Evolutionary conservation across 306 rosid genomes (phyloP).

Genomic region (Mimosa pudica): DNA sequence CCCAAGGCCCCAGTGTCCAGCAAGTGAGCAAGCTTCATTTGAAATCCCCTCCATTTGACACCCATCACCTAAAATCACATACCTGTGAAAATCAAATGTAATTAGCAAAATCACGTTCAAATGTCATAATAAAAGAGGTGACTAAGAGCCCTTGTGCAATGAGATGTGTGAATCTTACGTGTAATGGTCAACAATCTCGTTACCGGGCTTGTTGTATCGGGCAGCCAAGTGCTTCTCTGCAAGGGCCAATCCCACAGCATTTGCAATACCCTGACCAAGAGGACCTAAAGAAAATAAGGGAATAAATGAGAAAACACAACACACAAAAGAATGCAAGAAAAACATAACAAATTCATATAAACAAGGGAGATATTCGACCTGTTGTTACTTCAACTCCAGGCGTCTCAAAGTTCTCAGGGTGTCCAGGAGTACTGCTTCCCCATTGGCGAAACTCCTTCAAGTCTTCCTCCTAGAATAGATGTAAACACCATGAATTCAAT

Average conservation of each 20-base stretch:
- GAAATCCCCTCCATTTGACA: constrained; percentile 99
- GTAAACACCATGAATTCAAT: constrained; percentile 26
- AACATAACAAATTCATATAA: background rate
- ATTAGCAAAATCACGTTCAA: constrained; percentile 30
- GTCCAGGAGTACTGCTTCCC: constrained; percentile 97
- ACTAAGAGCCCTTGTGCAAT: background rate
- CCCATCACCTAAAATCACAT: constrained; percentile 90
- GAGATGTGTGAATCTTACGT: constrained; percentile 58
- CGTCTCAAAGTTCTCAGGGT: constrained; percentile 98
- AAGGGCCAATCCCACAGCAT: constrained; percentile 96
- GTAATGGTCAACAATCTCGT: constrained; percentile 92
- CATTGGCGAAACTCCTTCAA: constrained; percentile 85
- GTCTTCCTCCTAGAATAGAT: constrained; percentile 74
- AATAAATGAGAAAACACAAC: constrained; percentile 21
- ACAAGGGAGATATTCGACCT: constrained; percentile 48
- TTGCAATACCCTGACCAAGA: constrained; percentile 95
- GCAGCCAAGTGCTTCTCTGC: constrained; percentile 99
- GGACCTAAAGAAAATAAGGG: constrained; percentile 68
- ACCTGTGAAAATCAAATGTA: constrained; percentile 46
- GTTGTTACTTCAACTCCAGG: constrained; percentile 96
- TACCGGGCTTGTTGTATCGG: constrained; percentile 88
- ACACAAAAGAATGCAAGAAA: constrained; percentile 7
- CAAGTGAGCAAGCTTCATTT: constrained; percentile 87
- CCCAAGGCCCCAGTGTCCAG: constrained; percentile 99
- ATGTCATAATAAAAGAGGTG: constrained; percentile 6